Base-by-base conservation (phyloP, 1,284 basidiomycete genomes). In the Testicularia cyperi region DNA sequence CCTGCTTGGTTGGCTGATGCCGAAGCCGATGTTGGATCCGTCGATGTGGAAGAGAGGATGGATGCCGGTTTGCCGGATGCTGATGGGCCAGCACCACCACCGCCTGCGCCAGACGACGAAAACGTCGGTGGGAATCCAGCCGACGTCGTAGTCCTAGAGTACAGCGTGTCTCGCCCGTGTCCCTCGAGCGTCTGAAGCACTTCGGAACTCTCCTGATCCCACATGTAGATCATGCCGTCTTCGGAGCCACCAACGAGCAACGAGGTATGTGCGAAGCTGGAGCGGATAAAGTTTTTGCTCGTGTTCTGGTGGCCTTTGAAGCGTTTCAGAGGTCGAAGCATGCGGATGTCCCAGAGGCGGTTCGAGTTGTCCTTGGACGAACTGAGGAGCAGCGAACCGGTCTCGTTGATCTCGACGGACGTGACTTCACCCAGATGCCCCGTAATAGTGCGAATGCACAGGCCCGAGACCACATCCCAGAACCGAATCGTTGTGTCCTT, bases 301-400 rank as follows among this genome's bases (percentile, higher is more conserved):
- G 80, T 80, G 55, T 81, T 81, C 56, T 80, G 80, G 47, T 80
- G 78, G 1, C 79, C 79, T 20, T 78, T 80, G 66, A 80, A 81
- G 3, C 80, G 65, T 39, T 78, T 78, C 4, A 80, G 54, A 20
- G 77, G 78, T 1, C 55, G 41, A 4, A 77, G 53, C 54, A 68
- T 68, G 25, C 62, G 35, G 20, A 68, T 51, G 30, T 74, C 72
- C 78, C 65, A 65, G 67, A 80, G 32, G 7, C 70, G 48, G 18
- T 65, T 65, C 26, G 79, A 79, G 58, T 80, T 80, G 62, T 81
- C 80, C 64, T 80, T 80, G 43, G 77, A 78, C 14, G 76, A 78
- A 5, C 79, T 79, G 23, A 81, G 65, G 18, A 81, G 71, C 38
- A 79, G 77, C 44, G 74, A 69, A 1, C 79, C 79, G 24, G 76